Evolutionary conservation across 2,329 filamentous ascomycete species (phyloP).

Genomic region (Alternaria brassicae): DNA sequence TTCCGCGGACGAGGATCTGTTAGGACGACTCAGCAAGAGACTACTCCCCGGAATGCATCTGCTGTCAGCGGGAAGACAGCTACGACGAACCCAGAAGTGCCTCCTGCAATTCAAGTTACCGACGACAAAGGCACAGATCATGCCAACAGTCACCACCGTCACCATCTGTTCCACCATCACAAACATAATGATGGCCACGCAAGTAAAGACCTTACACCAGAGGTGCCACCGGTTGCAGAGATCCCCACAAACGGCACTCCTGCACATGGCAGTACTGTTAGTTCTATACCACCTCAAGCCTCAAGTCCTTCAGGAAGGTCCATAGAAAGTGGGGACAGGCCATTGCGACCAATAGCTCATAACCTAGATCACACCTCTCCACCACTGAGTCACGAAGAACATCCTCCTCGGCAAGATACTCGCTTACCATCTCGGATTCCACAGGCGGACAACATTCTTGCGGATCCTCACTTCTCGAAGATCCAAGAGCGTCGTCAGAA

Average conservation of each 20-base stretch:
- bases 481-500: constrained; percentile 63
- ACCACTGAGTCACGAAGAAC: constrained; percentile 50
- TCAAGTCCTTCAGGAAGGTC: constrained; percentile 37
- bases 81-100: constrained; percentile 44
- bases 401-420: constrained; percentile 54
- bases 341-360: constrained; percentile 50
- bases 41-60: constrained; percentile 31
- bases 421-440: constrained; percentile 53
- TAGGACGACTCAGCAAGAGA: constrained; percentile 29
- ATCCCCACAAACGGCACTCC: constrained; percentile 26
- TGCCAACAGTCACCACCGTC: constrained; percentile 46
- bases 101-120: constrained; percentile 80
- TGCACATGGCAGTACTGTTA: constrained; percentile 19
- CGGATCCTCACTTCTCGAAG: constrained; percentile 59
- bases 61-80: constrained; percentile 34
- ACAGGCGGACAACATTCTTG: constrained; percentile 39
- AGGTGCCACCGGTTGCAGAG: constrained; percentile 36
- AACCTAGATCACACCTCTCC: constrained; percentile 49
- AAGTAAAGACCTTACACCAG: constrained; percentile 22
- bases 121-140: constrained; percentile 61
- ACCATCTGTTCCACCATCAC: constrained; percentile 43
- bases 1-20: constrained; percentile 64
- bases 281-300: too few relatives aligned
- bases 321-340: constrained; percentile 43
- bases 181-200: constrained; percentile 46